Conservation (phyloP, 192 early-diverging fungal genomes). For the Coemansia sp. region DNA sequence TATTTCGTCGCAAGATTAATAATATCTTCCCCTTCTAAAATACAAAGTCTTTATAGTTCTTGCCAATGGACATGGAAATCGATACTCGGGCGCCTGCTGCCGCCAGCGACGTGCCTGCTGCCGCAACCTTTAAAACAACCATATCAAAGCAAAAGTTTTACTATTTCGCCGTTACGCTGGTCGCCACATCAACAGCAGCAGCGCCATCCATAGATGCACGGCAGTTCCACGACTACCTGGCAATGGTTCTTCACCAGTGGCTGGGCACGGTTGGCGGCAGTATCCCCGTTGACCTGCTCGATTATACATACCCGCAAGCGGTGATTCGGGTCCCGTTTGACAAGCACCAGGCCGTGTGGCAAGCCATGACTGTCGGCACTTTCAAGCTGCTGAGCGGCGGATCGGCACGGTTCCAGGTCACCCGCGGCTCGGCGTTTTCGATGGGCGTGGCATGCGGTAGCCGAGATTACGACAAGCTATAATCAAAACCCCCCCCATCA, state of each 20-base stretch:
- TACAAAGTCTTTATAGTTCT: too few relatives aligned
- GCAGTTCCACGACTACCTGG: slow-evolving; percentile 27
- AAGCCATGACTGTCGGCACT: slow-evolving; percentile 25
- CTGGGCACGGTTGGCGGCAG: slow-evolving; percentile 32
- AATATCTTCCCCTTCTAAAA: too few relatives aligned
- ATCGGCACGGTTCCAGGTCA: slow-evolving; percentile 23
- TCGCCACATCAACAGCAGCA: background rate
- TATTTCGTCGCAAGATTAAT: too few relatives aligned
- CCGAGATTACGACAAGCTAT: background rate
- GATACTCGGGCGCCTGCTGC: background rate
- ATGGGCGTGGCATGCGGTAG: slow-evolving; percentile 32
- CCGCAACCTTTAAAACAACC: slow-evolving; percentile 22
- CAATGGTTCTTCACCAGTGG: slow-evolving; percentile 22
- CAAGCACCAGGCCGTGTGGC: slow-evolving; percentile 35
- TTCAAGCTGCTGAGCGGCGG: slow-evolving; percentile 16
- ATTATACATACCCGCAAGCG: slow-evolving; percentile 13
- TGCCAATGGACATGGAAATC: background rate
- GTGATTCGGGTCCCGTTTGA: slow-evolving; percentile 29
- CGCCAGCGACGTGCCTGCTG: too few relatives aligned
- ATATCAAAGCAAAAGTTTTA: slow-evolving; percentile 42
- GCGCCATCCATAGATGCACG: background rate
- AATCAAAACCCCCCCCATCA: background rate
- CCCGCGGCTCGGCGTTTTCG: slow-evolving; percentile 31
- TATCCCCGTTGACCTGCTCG: slow-evolving; percentile 25
- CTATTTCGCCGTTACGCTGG: slow-evolving; percentile 29